Evolutionary conservation across 345 rosid species (phyloP), one percentile per base, ranked within the genome.

Genomic region (Corchorus olitorius): DNA sequence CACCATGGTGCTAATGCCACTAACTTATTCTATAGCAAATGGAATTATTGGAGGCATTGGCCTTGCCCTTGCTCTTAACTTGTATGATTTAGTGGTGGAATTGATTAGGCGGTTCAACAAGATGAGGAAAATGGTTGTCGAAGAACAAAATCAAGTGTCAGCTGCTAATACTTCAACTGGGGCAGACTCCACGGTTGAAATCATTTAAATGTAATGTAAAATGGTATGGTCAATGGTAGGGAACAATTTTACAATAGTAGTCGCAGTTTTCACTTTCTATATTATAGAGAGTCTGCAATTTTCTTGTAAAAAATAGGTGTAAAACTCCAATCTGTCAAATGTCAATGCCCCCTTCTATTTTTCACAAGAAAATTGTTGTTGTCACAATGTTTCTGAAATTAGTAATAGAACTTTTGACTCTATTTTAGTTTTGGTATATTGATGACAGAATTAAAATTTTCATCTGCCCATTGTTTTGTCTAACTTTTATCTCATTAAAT

Each of bases 11-110:
- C 89, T 93, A 0, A 93, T 95, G 97, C 98, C 99, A 2, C 76
- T 95, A 41, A 95, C 94, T 39, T 93, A 87, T 53, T 95, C 99
- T 0, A 90, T 95, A 60, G 87, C 98, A 22, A 87, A 95, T 77
- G 99, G 99, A 71, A 92, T 95, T 41, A 82, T 95, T 63, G 98
- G 86, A 49, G 98, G 99, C 7, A 84, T 93, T 56, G 96, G 96
- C 37, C 45, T 90, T 0, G 82, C 87, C 66, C 13, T 86, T 78
- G 97, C 94, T 76, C 83, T 95, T 11, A 84, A 91, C 58, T 77
- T 87, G 79, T 89, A 86, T 72, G 98, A 87, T 70, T 72, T 60
- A 60, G 73, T 14, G 15, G 55, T 73, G 77, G 81, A 75, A 56
- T 63, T 78, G 45, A 49, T 72, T 0, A 75, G 11, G 17, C 76